These are phyloP conservation scores for Geranium incanum DNA, from an alignment of 441 rosid genomes.

Conservation along the genomic window DNA sequence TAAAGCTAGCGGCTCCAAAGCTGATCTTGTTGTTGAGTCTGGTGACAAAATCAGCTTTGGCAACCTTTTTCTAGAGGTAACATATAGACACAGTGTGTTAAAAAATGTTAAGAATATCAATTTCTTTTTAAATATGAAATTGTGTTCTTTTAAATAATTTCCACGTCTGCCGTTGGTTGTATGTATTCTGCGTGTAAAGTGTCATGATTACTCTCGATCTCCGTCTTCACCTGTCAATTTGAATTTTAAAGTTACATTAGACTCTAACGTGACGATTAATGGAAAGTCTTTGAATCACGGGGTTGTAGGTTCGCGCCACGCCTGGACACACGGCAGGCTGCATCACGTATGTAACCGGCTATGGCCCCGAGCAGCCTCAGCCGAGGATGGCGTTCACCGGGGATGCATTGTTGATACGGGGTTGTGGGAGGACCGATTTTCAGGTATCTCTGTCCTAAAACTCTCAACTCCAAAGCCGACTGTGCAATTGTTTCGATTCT, in stretches of 20 bases:
- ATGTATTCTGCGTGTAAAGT: no score
- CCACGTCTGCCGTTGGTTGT: no score
- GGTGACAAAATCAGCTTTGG: slow-evolving; percentile 73
- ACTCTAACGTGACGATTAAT: neutral
- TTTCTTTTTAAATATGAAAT: no score
- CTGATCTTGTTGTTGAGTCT: slow-evolving; percentile 51
- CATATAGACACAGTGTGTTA: no score
- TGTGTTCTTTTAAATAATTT: no score
- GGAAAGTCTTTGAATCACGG: neutral
- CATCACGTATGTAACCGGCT: slow-evolving; percentile 84
- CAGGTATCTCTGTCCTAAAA: slow-evolving; percentile 42
- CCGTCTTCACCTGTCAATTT: no score
- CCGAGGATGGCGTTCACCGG: slow-evolving; percentile 96
- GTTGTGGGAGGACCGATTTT: slow-evolving; percentile 95
- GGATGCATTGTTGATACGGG: slow-evolving; percentile 76
- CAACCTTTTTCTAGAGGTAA: slow-evolving; percentile 59
- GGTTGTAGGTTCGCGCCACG: slow-evolving; percentile 67
- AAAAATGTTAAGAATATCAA: no score
- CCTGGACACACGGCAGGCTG: slow-evolving; percentile 94
- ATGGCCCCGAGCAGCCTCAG: slow-evolving; percentile 65
- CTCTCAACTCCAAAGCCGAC: neutral
- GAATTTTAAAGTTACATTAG: no score
- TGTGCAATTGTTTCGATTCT: neutral
- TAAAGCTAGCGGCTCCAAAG: slow-evolving; percentile 74
- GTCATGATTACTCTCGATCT: no score